Evolutionary conservation across 1,284 basidiomycete genomes (phyloP).

Genomic region (Pseudomicrostroma phylloplanum): DNA sequence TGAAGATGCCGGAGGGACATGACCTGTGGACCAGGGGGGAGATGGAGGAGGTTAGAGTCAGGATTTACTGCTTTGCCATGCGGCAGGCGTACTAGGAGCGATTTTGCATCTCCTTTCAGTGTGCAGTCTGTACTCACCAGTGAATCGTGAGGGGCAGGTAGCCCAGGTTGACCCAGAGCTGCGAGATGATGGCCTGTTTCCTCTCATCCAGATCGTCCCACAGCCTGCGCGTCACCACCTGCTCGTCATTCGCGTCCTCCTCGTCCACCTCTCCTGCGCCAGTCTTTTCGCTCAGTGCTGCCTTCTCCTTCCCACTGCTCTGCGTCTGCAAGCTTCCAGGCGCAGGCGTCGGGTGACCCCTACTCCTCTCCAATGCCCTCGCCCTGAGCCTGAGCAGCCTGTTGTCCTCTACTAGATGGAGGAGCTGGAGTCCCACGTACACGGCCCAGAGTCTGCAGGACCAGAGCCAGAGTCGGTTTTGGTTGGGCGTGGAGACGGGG

Average conservation of each 20-base stretch:
- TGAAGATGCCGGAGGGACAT: slow-evolving; percentile 30
- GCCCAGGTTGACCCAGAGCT: slow-evolving; percentile 66
- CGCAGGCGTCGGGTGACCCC: slow-evolving; percentile 40
- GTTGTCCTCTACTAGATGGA: slow-evolving; percentile 48
- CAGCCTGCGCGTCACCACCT: slow-evolving; percentile 38
- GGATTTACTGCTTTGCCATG: background rate
- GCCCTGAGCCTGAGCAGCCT: slow-evolving; percentile 44
- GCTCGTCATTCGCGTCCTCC: slow-evolving; percentile 27
- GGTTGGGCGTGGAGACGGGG: slow-evolving; percentile 27
- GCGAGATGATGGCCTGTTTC: slow-evolving; percentile 67
- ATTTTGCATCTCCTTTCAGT: background rate
- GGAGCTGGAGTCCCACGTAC: slow-evolving; percentile 46
- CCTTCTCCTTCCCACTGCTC: slow-evolving; percentile 12
- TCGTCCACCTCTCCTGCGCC: background rate
- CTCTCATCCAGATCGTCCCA: slow-evolving; percentile 51
- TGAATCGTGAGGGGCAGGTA: slow-evolving; percentile 75
- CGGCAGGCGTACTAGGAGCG: background rate
- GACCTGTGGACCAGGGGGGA: slow-evolving; percentile 17
- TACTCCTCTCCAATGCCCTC: slow-evolving; percentile 39
- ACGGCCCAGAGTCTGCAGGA: slow-evolving; percentile 44
- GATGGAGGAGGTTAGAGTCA: background rate
- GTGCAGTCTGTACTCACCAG: slow-evolving; percentile 58
- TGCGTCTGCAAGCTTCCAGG: background rate
- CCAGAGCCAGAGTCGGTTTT: slow-evolving; percentile 38
- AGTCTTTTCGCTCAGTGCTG: slow-evolving; percentile 22